phyloP scores from a whole-genome alignment of 192 early-diverging fungal genomes.

The Linnemannia hyalina region DNA sequence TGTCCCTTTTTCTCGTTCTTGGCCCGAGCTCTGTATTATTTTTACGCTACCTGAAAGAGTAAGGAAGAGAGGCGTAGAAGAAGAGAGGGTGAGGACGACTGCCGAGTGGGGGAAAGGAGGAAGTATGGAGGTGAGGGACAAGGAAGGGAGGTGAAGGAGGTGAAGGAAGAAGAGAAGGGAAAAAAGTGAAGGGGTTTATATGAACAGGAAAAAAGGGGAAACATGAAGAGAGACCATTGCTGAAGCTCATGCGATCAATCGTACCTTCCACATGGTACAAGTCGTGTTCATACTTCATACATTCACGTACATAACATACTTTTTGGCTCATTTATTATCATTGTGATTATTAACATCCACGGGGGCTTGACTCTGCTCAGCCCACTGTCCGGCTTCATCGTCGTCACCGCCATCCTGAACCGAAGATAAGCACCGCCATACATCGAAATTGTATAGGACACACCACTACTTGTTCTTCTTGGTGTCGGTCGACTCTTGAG shows the following conservation, averaged over 20 bases:
- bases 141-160: background rate
- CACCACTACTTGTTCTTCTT: constrained; percentile 24
- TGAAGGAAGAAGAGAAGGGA: background rate
- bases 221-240: background rate
- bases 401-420: background rate
- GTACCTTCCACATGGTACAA: background rate
- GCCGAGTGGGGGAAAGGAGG: background rate
- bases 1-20: background rate
- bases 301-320: background rate
- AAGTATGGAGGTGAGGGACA: too few species aligned
- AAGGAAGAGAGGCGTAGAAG: background rate
- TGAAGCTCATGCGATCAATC: background rate
- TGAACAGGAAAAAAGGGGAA: background rate
- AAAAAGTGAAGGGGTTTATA: background rate
- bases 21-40: constrained; percentile 11
- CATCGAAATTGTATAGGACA: background rate
- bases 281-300: background rate
- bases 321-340: background rate
- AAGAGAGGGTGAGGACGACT: background rate
- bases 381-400: background rate
- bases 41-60: background rate
- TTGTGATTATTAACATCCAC: background rate
- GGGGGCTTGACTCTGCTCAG: background rate
- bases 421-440: background rate
- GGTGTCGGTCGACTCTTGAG: background rate